Conservation (phyloP, 106 monocot genomes). For the Narthecium ossifragum region DNA sequence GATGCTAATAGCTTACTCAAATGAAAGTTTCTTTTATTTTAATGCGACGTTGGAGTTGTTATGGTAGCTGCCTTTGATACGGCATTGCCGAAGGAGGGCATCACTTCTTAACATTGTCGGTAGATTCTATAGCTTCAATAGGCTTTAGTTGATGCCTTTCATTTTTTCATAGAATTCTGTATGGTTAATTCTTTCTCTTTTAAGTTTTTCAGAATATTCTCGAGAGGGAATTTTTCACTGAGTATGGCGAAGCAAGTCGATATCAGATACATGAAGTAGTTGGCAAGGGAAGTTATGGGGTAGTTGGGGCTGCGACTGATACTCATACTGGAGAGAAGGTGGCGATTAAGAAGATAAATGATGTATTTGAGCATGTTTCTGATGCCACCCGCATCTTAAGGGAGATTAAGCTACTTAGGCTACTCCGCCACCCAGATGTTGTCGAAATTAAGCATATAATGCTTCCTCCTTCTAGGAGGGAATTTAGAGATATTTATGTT, state of each 20-base stretch:
- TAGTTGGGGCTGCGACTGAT: slow-evolving; percentile 60
- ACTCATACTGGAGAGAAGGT: slow-evolving; percentile 58
- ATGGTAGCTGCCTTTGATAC: no score
- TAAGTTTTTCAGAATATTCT: slow-evolving; percentile 21
- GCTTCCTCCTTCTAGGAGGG: slow-evolving; percentile 69
- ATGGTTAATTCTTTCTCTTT: neutral
- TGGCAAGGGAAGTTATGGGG: slow-evolving; percentile 75
- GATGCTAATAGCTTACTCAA: no score
- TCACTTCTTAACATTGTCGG: no score
- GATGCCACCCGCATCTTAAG: slow-evolving; percentile 62
- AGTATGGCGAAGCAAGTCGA: slow-evolving; percentile 63
- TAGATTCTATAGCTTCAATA: no score
- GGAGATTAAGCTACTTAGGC: slow-evolving; percentile 65
- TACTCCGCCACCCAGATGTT: slow-evolving; percentile 62
- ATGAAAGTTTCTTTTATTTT: no score
- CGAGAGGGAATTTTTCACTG: slow-evolving; percentile 62
- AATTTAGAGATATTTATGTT: slow-evolving; percentile 75
- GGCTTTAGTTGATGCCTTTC: neutral
- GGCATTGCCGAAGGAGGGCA: no score
- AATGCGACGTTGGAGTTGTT: no score
- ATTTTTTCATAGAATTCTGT: neutral
- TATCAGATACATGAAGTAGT: slow-evolving; percentile 68
- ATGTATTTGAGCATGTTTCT: slow-evolving; percentile 71
- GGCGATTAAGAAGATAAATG: slow-evolving; percentile 71
- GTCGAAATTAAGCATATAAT: slow-evolving; percentile 78